phyloP scores from a whole-genome alignment of 2,329 filamentous ascomycete species.

The Orbilia javanica region DNA sequence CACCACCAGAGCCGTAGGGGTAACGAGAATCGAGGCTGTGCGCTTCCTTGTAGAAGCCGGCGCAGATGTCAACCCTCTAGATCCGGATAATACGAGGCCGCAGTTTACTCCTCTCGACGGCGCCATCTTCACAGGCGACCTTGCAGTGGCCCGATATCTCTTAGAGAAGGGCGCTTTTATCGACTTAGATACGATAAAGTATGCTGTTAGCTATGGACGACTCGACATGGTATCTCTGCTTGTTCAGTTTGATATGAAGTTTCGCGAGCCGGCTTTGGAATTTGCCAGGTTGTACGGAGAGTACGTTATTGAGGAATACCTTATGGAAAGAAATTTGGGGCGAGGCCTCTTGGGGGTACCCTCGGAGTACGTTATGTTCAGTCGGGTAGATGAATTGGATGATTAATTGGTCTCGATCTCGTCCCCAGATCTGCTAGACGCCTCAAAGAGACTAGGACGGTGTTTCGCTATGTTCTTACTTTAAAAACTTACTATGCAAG shows the following conservation, averaged over 20 bases:
- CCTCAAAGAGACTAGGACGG: too few species aligned
- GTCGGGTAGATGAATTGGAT: not conserved
- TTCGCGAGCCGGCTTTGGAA: not conserved
- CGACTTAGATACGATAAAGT: not conserved
- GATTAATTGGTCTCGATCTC: too few species aligned
- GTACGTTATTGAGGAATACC: conserved; percentile 18
- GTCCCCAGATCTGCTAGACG: too few species aligned
- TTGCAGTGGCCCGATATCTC: conserved; percentile 24
- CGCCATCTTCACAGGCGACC: conserved; percentile 18
- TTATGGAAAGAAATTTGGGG: not conserved
- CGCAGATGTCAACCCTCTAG: conserved; percentile 13
- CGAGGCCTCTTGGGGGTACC: not conserved
- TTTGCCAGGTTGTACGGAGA: not conserved
- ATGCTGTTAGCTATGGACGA: conserved; percentile 7
- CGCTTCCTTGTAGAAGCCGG: conserved; percentile 21
- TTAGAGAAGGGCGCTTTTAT: conserved; percentile 10
- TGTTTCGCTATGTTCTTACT: not conserved
- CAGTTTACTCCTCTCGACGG: conserved; percentile 20
- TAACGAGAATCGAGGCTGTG: conserved; percentile 12
- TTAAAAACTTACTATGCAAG: not conserved
- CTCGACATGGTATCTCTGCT: conserved; percentile 48
- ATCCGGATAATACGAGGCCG: not conserved
- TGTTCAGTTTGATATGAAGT: conserved; percentile 12
- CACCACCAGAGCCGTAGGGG: not conserved
- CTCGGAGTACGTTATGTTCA: conserved; percentile 8